A percentile compares a stretch with the other conserved stretches of the same genome.
These are phyloP conservation scores for Saccharomyces uvarum DNA, from an alignment of 1,139 yeast species.

Conservation along the genomic window DNA sequence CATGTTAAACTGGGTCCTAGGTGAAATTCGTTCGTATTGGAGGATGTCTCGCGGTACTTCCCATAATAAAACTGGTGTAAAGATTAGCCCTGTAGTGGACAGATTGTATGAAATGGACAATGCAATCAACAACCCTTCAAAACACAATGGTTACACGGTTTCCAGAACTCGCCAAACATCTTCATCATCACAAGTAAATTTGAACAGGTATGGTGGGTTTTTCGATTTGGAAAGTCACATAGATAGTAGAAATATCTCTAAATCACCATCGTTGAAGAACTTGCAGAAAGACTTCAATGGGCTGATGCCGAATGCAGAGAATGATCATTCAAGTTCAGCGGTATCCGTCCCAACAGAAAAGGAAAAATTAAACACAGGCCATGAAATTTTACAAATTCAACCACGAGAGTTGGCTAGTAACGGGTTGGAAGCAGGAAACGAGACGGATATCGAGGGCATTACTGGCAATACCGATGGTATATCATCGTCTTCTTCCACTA, in stretches of 20 bases:
- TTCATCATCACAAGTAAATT: constrained; percentile 16
- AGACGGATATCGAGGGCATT: background rate
- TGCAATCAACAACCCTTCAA: constrained; percentile 18
- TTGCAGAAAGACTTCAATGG: constrained; percentile 13
- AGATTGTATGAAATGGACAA: constrained; percentile 30
- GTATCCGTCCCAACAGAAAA: constrained; percentile 22
- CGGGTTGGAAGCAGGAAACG: constrained; percentile 7
- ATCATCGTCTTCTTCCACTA: constrained; percentile 3
- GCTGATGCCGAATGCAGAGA: constrained; percentile 8
- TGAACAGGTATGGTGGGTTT: constrained; percentile 67
- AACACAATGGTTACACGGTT: constrained; percentile 12
- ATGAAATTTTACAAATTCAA: constrained; percentile 19
- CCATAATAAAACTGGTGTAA: constrained; percentile 33
- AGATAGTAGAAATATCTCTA: constrained; percentile 25
- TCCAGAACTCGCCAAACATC: constrained; percentile 8
- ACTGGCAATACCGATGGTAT: background rate
- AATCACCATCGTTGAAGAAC: constrained; percentile 15
- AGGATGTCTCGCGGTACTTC: constrained; percentile 33
- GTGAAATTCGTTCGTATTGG: constrained; percentile 45
- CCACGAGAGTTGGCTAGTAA: constrained; percentile 10
- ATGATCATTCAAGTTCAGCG: constrained; percentile 18
- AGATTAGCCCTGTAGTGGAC: constrained; percentile 32
- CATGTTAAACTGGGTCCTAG: constrained; percentile 54
- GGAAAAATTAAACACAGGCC: constrained; percentile 27
- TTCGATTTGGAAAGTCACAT: constrained; percentile 57